Evolutionary conservation across 2,329 filamentous ascomycete genomes (phyloP).

Genomic region (Pezicula neosporulosa): DNA sequence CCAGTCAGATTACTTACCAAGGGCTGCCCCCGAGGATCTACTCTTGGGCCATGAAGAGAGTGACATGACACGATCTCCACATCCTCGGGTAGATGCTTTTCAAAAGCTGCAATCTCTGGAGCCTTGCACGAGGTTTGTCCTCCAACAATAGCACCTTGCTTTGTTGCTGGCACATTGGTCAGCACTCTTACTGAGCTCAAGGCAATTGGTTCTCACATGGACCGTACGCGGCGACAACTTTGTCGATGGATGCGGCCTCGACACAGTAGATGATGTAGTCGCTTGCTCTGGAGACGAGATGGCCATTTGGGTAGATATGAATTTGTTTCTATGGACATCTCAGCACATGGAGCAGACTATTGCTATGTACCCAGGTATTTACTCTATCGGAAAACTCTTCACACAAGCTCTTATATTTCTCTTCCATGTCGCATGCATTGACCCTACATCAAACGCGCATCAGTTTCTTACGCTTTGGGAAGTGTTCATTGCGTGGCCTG

Average conservation of each 20-base stretch:
- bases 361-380: constrained; percentile 49
- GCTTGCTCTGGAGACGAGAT: constrained; percentile 91
- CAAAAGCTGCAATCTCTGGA: constrained; percentile 91
- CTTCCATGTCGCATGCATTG: constrained; percentile 88
- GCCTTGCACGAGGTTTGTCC: constrained; percentile 98
- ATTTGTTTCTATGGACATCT: constrained; percentile 66
- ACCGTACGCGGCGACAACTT: constrained; percentile 83
- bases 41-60: constrained; percentile 89
- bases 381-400: constrained; percentile 85
- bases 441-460: constrained; percentile 57
- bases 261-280: constrained; percentile 99
- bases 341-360: constrained; percentile 29
- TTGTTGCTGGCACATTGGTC: constrained; percentile 64
- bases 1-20: constrained; percentile 50
- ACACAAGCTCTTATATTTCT: constrained; percentile 77
- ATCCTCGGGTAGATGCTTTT: constrained; percentile 80
- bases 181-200: constrained; percentile 8
- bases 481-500: constrained; percentile 4
- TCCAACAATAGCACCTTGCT: constrained; percentile 90
- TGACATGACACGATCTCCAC: constrained; percentile 95
- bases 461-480: constrained; percentile 22
- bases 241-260: constrained; percentile 86
- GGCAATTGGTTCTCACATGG: constrained; percentile 65
- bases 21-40: constrained; percentile 85
- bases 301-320: constrained; percentile 89